phyloP scores from a whole-genome alignment of 495 filamentous ascomycete genomes.

The Cercophora newfieldiana region DNA sequence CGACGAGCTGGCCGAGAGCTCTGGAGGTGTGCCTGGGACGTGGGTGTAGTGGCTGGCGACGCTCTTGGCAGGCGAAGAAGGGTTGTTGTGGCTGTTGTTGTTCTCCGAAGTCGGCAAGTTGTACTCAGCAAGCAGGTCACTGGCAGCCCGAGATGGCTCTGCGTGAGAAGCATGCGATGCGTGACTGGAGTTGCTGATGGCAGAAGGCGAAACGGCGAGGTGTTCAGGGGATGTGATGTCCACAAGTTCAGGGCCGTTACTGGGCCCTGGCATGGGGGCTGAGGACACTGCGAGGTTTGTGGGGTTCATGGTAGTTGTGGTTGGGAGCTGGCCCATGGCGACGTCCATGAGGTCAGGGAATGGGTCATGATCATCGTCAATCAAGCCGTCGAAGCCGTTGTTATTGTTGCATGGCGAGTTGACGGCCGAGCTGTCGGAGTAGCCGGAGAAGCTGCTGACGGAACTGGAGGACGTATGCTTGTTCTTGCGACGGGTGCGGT shows the following conservation, averaged over 20 bases:
- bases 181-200: slow-evolving; percentile 34
- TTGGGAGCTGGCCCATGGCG: slow-evolving; percentile 33
- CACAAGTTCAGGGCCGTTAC: slow-evolving; percentile 22
- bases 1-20: slow-evolving; percentile 48
- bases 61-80: slow-evolving; percentile 50
- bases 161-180: background rate
- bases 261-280: slow-evolving; percentile 42
- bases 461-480: slow-evolving; percentile 46
- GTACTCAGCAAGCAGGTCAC: slow-evolving; percentile 19
- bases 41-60: slow-evolving; percentile 34
- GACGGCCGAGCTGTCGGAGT: slow-evolving; percentile 48
- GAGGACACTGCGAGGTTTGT: slow-evolving; percentile 38
- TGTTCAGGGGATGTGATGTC: slow-evolving; percentile 27
- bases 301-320: slow-evolving; percentile 39
- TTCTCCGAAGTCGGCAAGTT: slow-evolving; percentile 14
- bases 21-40: slow-evolving; percentile 30
- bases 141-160: background rate
- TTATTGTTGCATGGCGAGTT: slow-evolving; percentile 46
- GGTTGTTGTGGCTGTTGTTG: slow-evolving; percentile 17
- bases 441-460: slow-evolving; percentile 45
- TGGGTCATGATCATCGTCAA: slow-evolving; percentile 49
- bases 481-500: slow-evolving; percentile 54
- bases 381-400: slow-evolving; percentile 38
- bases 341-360: slow-evolving; percentile 46
- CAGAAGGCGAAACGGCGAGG: slow-evolving; percentile 33